phyloP scores from a whole-genome alignment of 257 asterid species.

The Nemophila menziesii region DNA sequence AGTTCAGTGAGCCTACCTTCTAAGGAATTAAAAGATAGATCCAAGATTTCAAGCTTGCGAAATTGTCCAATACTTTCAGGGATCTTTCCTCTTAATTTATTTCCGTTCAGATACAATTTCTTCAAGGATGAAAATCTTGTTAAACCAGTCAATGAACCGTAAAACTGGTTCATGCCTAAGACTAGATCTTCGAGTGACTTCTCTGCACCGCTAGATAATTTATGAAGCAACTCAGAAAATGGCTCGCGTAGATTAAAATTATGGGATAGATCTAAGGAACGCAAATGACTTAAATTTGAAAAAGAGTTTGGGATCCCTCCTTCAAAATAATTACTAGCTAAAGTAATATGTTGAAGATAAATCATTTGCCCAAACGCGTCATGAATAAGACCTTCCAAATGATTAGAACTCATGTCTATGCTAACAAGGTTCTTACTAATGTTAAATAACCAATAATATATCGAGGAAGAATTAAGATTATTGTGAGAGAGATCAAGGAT shows the following conservation, averaged over 20 bases:
- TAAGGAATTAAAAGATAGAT: constrained; percentile 17
- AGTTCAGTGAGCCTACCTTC: constrained; percentile 12
- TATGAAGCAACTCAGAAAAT: background rate
- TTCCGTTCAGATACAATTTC: constrained; percentile 1
- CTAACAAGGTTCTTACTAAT: constrained; percentile 5
- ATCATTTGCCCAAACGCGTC: constrained; percentile 13
- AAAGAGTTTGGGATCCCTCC: constrained; percentile 22
- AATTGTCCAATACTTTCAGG: constrained; percentile 8
- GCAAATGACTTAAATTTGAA: constrained; percentile 8
- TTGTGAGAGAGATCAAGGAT: background rate
- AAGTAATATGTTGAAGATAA: constrained; percentile 8
- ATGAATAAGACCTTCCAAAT: constrained; percentile 19
- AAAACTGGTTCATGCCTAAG: background rate
- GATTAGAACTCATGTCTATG: constrained; percentile 12
- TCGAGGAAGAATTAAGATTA: constrained; percentile 3
- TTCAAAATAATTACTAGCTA: constrained; percentile 4
- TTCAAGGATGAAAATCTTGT: constrained; percentile 1
- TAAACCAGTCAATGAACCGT: background rate
- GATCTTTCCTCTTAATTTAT: constrained; percentile 12
- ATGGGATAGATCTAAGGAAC: background rate
- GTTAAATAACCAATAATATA: constrained; percentile 16
- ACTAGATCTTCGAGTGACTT: background rate
- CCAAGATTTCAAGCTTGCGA: constrained; percentile 7
- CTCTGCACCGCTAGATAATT: background rate
- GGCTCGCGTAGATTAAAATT: background rate